A percentile compares a stretch with the other conserved stretches of the same genome.
Evolutionary conservation across 371 early-diverging fungal species (phyloP).

Genomic region (Dichotomocladium elegans): DNA sequence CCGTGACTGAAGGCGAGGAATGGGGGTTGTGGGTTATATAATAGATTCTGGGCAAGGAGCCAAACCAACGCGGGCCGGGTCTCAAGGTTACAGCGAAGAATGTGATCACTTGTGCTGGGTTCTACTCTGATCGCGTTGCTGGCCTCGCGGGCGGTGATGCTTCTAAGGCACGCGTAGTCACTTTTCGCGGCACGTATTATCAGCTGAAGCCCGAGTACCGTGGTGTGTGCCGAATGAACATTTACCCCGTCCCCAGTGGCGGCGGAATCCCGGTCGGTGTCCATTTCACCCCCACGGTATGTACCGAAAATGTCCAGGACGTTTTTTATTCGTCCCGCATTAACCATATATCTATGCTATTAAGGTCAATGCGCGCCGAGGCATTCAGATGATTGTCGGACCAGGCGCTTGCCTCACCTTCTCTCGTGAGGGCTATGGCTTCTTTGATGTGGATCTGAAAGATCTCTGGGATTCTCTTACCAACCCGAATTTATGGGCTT

Average conservation of each 20-base stretch:
- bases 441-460: constrained; percentile 22
- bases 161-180: constrained; percentile 34
- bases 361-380: constrained; percentile 37
- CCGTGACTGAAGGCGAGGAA: too few relatives aligned
- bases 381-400: constrained; percentile 48
- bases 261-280: constrained; percentile 51
- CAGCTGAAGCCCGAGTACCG: constrained; percentile 47
- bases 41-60: constrained; percentile 42
- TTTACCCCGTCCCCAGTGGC: constrained; percentile 48
- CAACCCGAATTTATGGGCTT: constrained; percentile 38
- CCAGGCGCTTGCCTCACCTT: constrained; percentile 53
- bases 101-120: constrained; percentile 50
- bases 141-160: constrained; percentile 45
- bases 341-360: not conserved
- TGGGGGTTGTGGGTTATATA: not conserved
- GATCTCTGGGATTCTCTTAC: constrained; percentile 39
- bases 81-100: constrained; percentile 43
- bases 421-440: constrained; percentile 33
- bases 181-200: constrained; percentile 49
- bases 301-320: too few relatives aligned
- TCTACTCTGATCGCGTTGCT: constrained; percentile 47
- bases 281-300: constrained; percentile 43
- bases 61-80: constrained; percentile 42
- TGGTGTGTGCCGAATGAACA: constrained; percentile 44
- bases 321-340: too few relatives aligned